These are phyloP conservation scores for Fusarium nelsonii DNA, from an alignment of 2,329 filamentous ascomycete species.

Conservation along the genomic window DNA sequence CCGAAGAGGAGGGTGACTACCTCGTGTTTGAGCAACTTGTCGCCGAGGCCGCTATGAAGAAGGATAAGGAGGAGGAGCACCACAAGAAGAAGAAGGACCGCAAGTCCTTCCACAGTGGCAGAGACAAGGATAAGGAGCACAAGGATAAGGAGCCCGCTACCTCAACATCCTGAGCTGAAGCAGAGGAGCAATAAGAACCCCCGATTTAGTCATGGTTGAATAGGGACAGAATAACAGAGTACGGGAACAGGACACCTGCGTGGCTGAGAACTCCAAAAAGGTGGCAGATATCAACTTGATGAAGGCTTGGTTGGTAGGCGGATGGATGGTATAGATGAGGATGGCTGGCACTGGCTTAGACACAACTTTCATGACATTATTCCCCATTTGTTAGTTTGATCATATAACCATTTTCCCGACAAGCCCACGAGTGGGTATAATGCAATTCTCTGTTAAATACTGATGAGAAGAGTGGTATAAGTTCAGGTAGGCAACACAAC, in stretches of 20 bases:
- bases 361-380: constrained; percentile 46
- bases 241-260: constrained; percentile 2
- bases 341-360: constrained; percentile 47
- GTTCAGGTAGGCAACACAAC: not conserved
- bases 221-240: not conserved
- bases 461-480: not conserved
- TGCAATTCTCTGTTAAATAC: not conserved
- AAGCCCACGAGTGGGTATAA: not conserved
- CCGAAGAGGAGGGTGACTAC: constrained; percentile 97
- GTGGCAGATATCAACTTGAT: constrained; percentile 6
- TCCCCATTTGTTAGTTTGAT: constrained; percentile 32
- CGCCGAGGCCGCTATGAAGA: constrained; percentile 95
- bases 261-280: constrained; percentile 16
- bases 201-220: not conserved
- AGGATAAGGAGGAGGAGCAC: constrained; percentile 73
- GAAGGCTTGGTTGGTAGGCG: constrained; percentile 6
- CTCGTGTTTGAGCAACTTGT: constrained; percentile 99
- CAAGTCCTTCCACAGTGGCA: constrained; percentile 48
- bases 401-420: constrained; percentile 14
- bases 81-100: constrained; percentile 70
- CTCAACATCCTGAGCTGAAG: constrained; percentile 4
- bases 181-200: not conserved
- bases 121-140: constrained; percentile 20
- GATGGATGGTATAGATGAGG: constrained; percentile 32
- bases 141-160: constrained; percentile 31